Evolutionary conservation across 2,329 filamentous ascomycete genomes (phyloP).

Genomic region (Fusarium brevicatenulatum): DNA sequence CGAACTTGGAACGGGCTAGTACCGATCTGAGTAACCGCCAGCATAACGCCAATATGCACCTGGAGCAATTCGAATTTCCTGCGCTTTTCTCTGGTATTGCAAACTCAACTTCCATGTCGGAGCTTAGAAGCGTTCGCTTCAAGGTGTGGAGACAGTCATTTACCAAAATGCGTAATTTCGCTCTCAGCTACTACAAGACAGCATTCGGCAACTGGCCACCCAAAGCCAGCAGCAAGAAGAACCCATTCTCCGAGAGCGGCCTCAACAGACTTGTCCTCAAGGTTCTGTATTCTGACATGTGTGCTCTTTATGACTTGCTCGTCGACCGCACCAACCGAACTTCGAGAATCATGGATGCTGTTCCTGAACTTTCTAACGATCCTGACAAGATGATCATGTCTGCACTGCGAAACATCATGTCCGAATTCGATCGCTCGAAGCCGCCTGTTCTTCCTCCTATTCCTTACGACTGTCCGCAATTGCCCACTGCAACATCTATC

Average conservation of each 20-base stretch:
- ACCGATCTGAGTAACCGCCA: slow-evolving; percentile 81
- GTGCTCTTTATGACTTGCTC: slow-evolving; percentile 86
- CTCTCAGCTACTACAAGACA: slow-evolving; percentile 72
- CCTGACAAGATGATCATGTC: slow-evolving; percentile 70
- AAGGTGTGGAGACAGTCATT: slow-evolving; percentile 85
- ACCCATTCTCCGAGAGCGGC: slow-evolving; percentile 84
- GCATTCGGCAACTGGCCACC: slow-evolving; percentile 82
- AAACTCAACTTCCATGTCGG: slow-evolving; percentile 80
- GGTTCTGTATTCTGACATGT: slow-evolving; percentile 86
- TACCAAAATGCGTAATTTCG: slow-evolving; percentile 77
- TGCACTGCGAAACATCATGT: slow-evolving; percentile 81
- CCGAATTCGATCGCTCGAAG: slow-evolving; percentile 88
- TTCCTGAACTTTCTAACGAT: slow-evolving; percentile 64
- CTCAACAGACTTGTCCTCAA: slow-evolving; percentile 85
- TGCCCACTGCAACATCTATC: slow-evolving; percentile 76
- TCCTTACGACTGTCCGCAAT: slow-evolving; percentile 85
- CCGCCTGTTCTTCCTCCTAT: slow-evolving; percentile 91
- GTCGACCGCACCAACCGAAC: slow-evolving; percentile 84
- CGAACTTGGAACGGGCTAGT: slow-evolving; percentile 83
- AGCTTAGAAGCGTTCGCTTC: slow-evolving; percentile 83
- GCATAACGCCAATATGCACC: slow-evolving; percentile 73
- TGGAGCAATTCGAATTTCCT: slow-evolving; percentile 93
- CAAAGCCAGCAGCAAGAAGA: slow-evolving; percentile 91
- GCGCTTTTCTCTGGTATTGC: slow-evolving; percentile 89
- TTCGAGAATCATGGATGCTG: slow-evolving; percentile 78